Evolutionary conservation across 176 grass and related monocot species (phyloP), one percentile per base, ranked within the genome.

Genomic region (Aegilops speltoides): DNA sequence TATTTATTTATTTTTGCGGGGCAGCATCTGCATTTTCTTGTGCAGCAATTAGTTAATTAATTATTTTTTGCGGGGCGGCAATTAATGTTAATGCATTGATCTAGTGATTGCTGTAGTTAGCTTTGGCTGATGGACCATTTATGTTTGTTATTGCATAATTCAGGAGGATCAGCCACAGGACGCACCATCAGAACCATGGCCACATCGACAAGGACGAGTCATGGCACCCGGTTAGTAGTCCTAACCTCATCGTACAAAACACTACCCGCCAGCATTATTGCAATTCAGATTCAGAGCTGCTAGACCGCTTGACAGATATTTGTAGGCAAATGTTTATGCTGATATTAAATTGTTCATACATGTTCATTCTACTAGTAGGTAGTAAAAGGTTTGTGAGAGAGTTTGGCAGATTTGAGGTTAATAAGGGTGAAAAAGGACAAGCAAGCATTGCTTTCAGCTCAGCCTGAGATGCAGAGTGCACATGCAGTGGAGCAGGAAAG

Each of bases 151-250:
- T 46, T n/a, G 71, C 23, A 17, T 68, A 19, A 22, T 78, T 87
- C 87, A 98, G 95, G 96, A 95, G 93, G 73, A 98, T 98, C 24
- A 98, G 96, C 86, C 96, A 98, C 78, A 98, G 93, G 32, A 98
- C 90, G 4, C 96, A 98, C 88, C 96, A 98, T 80, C 90, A 93
- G 85, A 94, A 93, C 74, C 96, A 98, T 60, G 96, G 96, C 17
- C 93, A 98, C 62, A 81, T 94, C 70, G 86, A 98, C 54, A 98
- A 48, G 34, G 96, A 98, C 50, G 96, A 98, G 48, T 95, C 96
- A 69, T 98, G 96, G 96, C 88, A 95, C 41, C 96, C 96, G 84
- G 96, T 98, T 10, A 84, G 90, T 88, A 40, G 7, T 38, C 43
- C 43, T 45, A 20, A 41, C 9, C 5, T 11, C 16, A 16, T 65